Base-by-base conservation (phyloP, 2,329 filamentous ascomycete genomes). In the Venturia nashicola region DNA sequence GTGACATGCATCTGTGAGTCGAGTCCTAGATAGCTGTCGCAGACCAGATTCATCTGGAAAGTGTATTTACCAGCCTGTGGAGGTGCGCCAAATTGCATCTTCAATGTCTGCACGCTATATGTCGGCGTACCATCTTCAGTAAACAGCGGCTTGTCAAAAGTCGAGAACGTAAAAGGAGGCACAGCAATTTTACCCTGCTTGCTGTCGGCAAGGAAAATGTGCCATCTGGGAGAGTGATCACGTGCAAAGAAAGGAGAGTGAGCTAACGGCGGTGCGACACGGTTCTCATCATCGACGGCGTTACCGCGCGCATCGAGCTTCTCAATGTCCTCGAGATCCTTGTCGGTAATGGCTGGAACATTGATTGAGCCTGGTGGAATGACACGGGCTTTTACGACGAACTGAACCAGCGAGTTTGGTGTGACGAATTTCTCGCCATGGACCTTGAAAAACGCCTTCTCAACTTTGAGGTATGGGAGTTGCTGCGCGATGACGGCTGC, bases 401-500 rank as follows among this genome's bases (percentile, higher is more conserved):
- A 87, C 67, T 92, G 93, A 27, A 97, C 93, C 44, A 99, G 83
- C 64, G 91, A 96, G 65, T 89, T 90, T 7, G 94, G 92, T 40
- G 93, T 96, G 71, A 99, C 90, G 74, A 88, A 89, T 68, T 89
- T 90, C 77, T 99, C 95, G 72, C 94, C 94, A 62, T 91, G 87
- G 57, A 99, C 95, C 81, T 99, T 99, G 85, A 99, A 99, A 77
- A 96, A 99, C 8, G 91, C 90, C 78, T 91, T 95, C 71, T 91
- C 90, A 12, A 99, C 86, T 65, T 89, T 84, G 64, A 99, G 81
- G 67, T 86, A 84, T 1, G 94, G 94, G 36, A 99, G 82, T 76
- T 97, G 90, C 69, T 86, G 85, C 36, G 91, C 92, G 39, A 97
- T 88, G 59, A 77, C 77, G 66, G 96, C 81, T 44, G 88, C 89